Evolutionary conservation across 495 filamentous ascomycete genomes (phyloP).

Genomic region (Acidiella bohemica): DNA sequence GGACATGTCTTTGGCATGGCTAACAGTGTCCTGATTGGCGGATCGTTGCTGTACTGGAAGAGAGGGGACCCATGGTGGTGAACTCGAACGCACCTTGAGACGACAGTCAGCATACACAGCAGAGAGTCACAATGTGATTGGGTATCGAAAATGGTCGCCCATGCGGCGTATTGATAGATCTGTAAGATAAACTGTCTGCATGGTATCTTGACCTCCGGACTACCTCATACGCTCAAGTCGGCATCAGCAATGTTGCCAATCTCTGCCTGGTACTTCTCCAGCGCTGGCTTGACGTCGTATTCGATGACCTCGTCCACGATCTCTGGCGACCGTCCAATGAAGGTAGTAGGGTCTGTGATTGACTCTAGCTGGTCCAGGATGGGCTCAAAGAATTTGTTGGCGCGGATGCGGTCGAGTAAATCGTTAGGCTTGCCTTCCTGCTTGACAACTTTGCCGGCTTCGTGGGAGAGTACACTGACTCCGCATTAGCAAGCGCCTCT

Average conservation of each 20-base stretch:
- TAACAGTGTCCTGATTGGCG: slow-evolving; percentile 9
- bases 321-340: slow-evolving; percentile 51
- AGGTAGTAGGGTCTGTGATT: slow-evolving; percentile 57
- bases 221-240: slow-evolving; percentile 13
- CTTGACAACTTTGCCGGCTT: slow-evolving; percentile 73
- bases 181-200: not conserved
- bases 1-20: slow-evolving; percentile 11
- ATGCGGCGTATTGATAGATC: not conserved
- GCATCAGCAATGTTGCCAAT: slow-evolving; percentile 9
- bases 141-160: not conserved
- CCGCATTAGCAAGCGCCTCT: not conserved
- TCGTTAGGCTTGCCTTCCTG: slow-evolving; percentile 67
- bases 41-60: slow-evolving; percentile 11
- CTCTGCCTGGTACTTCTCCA: slow-evolving; percentile 12
- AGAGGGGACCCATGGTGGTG: slow-evolving; percentile 8
- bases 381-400: slow-evolving; percentile 65
- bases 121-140: not conserved
- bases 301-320: slow-evolving; percentile 44
- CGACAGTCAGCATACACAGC: too few species aligned
- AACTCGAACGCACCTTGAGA: too few species aligned
- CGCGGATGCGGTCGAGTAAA: slow-evolving; percentile 66
- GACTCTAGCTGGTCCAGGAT: slow-evolving; percentile 61
- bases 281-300: slow-evolving; percentile 16
- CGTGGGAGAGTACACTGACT: slow-evolving; percentile 55
- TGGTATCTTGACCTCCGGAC: too few species aligned